Evolutionary conservation across 495 filamentous ascomycete genomes (phyloP).

Genomic region (Tuber borchii): DNA sequence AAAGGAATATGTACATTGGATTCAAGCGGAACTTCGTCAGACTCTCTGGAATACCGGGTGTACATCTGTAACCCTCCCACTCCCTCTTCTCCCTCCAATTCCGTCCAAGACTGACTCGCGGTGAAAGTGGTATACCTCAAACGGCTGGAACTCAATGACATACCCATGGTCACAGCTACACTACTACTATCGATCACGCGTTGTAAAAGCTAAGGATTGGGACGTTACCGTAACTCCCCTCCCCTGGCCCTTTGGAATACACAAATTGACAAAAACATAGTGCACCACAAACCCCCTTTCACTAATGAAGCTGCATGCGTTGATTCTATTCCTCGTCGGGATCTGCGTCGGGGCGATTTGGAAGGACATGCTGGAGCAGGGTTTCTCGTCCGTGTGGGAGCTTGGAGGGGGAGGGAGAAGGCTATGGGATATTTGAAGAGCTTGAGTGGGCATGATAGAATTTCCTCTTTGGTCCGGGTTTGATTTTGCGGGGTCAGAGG

Average conservation of each 20-base stretch:
- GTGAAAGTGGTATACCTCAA: slow-evolving; percentile 38
- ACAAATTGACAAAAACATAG: not conserved
- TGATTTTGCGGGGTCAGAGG: not conserved
- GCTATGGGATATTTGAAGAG: not conserved
- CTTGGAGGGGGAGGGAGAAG: not conserved
- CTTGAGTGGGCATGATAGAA: not conserved
- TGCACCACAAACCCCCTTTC: not conserved
- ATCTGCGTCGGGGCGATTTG: not conserved
- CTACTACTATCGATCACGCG: slow-evolving; percentile 44
- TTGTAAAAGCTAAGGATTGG: slow-evolving; percentile 44
- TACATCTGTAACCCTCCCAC: slow-evolving; percentile 37
- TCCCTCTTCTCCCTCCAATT: slow-evolving; percentile 16
- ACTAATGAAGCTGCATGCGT: not conserved
- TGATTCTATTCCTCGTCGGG: not conserved
- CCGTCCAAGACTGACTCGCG: slow-evolving; percentile 20
- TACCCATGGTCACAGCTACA: slow-evolving; percentile 47
- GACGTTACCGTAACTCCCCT: not conserved
- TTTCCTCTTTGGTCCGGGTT: not conserved
- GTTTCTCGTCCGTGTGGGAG: not conserved
- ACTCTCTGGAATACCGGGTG: slow-evolving; percentile 47
- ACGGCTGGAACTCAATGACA: slow-evolving; percentile 49
- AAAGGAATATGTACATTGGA: slow-evolving; percentile 42
- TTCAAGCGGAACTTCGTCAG: slow-evolving; percentile 46
- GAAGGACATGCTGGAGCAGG: not conserved
- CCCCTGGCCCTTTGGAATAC: not conserved